Conservation (phyloP, 306 rosid species). For the Trichosanthes cucumerina region DNA sequence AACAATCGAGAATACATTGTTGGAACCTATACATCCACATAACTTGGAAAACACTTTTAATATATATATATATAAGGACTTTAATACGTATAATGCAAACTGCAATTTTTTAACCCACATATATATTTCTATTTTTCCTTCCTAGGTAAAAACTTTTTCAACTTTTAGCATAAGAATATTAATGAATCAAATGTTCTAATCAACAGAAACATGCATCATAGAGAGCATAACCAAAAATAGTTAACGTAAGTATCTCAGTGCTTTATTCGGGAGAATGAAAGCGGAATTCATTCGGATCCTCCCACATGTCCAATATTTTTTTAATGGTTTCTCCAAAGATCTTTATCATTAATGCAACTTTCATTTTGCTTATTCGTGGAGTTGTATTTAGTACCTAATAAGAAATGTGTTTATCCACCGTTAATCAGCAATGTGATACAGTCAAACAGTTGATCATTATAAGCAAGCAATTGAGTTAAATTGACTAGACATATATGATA, state of each 20-base stretch:
- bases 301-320: conserved; percentile 2
- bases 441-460: neutral
- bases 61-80: no score
- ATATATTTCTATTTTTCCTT: no score
- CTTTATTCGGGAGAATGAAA: no score
- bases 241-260: no score
- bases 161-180: neutral
- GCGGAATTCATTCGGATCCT: neutral
- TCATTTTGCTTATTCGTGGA: no score
- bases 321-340: neutral
- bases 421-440: neutral
- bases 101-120: no score
- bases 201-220: neutral
- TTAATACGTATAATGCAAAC: no score
- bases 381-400: no score
- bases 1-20: conserved; percentile 74
- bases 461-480: neutral
- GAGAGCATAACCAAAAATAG: no score
- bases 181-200: neutral
- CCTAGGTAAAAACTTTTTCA: neutral
- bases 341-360: no score
- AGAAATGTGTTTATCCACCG: no score
- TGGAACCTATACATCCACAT: conserved; percentile 55
- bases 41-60: conserved; percentile 1
- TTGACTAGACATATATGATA: neutral